Conservation (phyloP, 768 basidiomycete genomes). For the Calocera viscosa region DNA sequence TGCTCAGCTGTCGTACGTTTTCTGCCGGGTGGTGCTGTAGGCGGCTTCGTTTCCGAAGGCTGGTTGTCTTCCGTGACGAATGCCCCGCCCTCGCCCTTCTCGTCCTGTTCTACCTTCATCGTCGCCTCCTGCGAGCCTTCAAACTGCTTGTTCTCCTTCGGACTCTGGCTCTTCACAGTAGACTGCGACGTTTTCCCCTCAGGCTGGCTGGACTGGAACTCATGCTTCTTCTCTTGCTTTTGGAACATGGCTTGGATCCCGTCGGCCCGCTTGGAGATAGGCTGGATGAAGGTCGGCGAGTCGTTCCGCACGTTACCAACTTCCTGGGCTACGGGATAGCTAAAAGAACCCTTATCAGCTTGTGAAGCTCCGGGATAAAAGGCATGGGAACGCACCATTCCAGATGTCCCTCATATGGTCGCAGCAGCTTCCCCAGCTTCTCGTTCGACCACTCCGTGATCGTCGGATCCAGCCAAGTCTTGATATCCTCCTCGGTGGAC, state of each 20-base stretch:
- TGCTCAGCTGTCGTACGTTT: background rate
- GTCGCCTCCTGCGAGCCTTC: background rate
- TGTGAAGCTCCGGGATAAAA: background rate
- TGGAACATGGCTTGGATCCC: slow-evolving; percentile 76
- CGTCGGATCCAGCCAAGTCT: slow-evolving; percentile 64
- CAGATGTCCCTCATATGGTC: slow-evolving; percentile 50
- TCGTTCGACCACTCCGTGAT: slow-evolving; percentile 51
- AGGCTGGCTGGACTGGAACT: background rate
- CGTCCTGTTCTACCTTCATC: background rate
- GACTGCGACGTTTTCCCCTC: background rate
- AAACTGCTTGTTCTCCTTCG: background rate
- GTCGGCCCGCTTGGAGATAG: slow-evolving; percentile 64
- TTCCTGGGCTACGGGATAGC: slow-evolving; percentile 81
- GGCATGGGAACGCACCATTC: slow-evolving; percentile 46
- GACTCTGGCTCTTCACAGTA: background rate
- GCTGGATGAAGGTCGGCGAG: slow-evolving; percentile 69
- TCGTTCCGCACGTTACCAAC: slow-evolving; percentile 83
- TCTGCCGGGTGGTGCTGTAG: background rate
- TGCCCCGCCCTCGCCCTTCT: slow-evolving; percentile 6
- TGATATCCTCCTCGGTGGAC: slow-evolving; percentile 43
- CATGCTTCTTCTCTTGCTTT: slow-evolving; percentile 35
- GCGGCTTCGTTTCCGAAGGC: background rate
- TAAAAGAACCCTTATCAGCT: slow-evolving; percentile 23
- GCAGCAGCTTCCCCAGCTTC: slow-evolving; percentile 46
- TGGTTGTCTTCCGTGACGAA: background rate